Percentiles rank a stretch among this genome's conserved stretches.
Evolutionary conservation across 257 asterid species (phyloP).

Genomic region (Solanum dulcamara): DNA sequence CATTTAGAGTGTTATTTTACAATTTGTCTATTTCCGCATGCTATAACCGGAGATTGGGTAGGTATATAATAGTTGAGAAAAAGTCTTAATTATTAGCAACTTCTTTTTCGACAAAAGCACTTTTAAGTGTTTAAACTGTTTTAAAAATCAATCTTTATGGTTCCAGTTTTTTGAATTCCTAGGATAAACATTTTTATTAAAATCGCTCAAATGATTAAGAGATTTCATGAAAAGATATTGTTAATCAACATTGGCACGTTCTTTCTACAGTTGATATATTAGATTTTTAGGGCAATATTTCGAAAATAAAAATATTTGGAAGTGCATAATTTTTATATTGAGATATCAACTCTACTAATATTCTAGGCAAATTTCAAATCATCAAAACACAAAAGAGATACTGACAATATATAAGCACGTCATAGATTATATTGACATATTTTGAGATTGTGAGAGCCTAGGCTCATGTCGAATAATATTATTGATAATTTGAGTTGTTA

Average conservation of each 20-base stretch:
- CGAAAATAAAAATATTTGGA: background rate
- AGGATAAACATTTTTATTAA: background rate
- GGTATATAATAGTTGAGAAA: background rate
- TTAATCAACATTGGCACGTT: background rate
- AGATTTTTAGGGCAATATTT: background rate
- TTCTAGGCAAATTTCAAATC: background rate
- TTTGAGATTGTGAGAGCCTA: background rate
- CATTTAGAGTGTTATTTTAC: background rate
- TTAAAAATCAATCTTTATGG: background rate
- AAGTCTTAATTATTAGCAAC: background rate
- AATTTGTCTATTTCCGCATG: too few species aligned
- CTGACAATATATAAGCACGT: background rate
- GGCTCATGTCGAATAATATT: background rate
- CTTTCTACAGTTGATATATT: background rate
- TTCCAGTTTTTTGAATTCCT: background rate
- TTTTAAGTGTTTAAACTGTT: background rate
- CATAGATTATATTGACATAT: background rate
- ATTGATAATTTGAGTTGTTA: background rate
- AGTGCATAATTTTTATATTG: background rate
- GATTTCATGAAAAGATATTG: background rate
- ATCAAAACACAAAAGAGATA: background rate
- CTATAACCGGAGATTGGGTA: too few species aligned
- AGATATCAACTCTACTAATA: background rate
- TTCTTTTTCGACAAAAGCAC: background rate
- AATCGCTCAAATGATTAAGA: background rate